These are phyloP conservation scores for Backusella tuberculispora DNA, from an alignment of 192 early-diverging fungal genomes.

Conservation along the genomic window DNA sequence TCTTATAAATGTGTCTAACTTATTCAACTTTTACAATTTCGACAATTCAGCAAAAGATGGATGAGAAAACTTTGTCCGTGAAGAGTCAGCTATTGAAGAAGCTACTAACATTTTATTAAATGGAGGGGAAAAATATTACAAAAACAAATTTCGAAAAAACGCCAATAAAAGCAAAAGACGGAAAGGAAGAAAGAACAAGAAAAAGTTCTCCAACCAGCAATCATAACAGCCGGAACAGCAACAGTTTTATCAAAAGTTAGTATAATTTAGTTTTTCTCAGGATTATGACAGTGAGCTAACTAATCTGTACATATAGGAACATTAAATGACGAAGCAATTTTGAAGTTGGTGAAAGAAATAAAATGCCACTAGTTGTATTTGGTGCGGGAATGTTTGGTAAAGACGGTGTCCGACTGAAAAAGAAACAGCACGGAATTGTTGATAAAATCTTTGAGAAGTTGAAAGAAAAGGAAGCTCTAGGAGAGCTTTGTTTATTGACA, in stretches of 20 bases:
- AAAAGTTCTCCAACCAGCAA: background rate
- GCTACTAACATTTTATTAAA: background rate
- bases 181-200: background rate
- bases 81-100: background rate
- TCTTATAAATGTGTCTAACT: background rate
- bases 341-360: background rate
- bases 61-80: background rate
- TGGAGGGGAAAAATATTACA: background rate
- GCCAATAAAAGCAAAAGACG: background rate
- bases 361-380: background rate
- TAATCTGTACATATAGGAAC: no score
- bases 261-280: background rate
- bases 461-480: no score
- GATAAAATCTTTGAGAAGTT: no score
- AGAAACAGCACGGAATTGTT: no score
- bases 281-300: no score
- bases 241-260: background rate
- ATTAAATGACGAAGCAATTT: no score
- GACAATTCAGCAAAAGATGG: background rate
- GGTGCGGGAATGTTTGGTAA: background rate
- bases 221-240: background rate
- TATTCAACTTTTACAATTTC: slow-evolving; percentile 8
- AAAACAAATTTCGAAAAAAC: background rate
- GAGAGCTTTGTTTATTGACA: no score
- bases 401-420: no score